Conservation (phyloP, 1,284 basidiomycete species). For the Phylloboletellus chloephorus region DNA sequence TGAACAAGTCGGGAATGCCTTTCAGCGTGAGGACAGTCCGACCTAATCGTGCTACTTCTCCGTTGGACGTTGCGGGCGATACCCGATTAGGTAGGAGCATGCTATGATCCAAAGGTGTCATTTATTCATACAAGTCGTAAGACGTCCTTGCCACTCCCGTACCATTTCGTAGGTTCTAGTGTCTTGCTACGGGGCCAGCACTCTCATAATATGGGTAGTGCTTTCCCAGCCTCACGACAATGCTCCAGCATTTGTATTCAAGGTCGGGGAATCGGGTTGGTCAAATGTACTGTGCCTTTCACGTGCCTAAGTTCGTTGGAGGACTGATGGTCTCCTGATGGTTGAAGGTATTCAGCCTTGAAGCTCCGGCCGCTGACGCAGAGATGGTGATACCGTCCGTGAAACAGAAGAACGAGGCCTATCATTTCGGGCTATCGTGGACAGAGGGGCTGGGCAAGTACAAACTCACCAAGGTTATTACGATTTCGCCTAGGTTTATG, state of each 20-base stretch:
- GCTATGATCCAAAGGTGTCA: neutral
- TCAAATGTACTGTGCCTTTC: slow-evolving; percentile 57
- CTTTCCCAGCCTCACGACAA: slow-evolving; percentile 83
- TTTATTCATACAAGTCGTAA: slow-evolving; percentile 23
- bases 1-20: slow-evolving; percentile 92
- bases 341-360: slow-evolving; percentile 72
- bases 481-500: slow-evolving; percentile 86
- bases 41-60: slow-evolving; percentile 65
- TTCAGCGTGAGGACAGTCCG: slow-evolving; percentile 72
- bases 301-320: neutral
- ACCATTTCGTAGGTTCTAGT: slow-evolving; percentile 66
- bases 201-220: slow-evolving; percentile 49
- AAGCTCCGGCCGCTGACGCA: slow-evolving; percentile 88
- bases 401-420: slow-evolving; percentile 68
- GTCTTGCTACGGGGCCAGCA: slow-evolving; percentile 33
- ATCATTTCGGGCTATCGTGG: slow-evolving; percentile 89
- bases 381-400: slow-evolving; percentile 74
- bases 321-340: slow-evolving; percentile 6
- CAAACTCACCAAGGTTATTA: slow-evolving; percentile 93
- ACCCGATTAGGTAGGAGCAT: slow-evolving; percentile 44
- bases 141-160: slow-evolving; percentile 55
- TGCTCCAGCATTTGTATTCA: slow-evolving; percentile 82
- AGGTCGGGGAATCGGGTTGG: slow-evolving; percentile 85
- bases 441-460: slow-evolving; percentile 94
- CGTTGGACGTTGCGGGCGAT: slow-evolving; percentile 86